Base-by-base conservation (phyloP, 129 eudicot genomes). In the Helianthus tuberosus region DNA sequence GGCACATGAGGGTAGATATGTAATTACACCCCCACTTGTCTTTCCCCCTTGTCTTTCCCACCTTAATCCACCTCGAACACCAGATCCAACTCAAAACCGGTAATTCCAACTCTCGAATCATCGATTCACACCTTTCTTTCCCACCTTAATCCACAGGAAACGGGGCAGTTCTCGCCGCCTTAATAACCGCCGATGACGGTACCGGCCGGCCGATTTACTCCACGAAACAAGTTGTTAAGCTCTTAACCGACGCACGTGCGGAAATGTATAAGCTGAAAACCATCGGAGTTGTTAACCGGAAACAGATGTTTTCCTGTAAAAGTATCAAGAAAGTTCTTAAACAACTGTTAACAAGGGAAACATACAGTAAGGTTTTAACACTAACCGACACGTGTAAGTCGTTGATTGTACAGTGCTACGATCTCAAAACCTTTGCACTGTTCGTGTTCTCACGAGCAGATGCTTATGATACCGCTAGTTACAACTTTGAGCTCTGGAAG, bases 381-480 rank as follows among this genome's bases (percentile, higher is more conserved):
- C 59, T 94, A 43, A 86, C 74, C 80, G 96, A 94, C 91, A 89
- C 97, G 84, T 91, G 96, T 80, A 94, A 94, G 88, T 96, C 99
- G 8, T 68, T 91, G 10, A 94, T 94, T 8, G 82, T 94, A 1
- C 99, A 97, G 1, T 94, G 99, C 84, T 94, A 76, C 39, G 99
- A 94, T 61, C 75, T 91, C 14, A 84, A 81, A 67, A 94, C 83
- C 73, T 76, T 91, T 8, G 99, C 97, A 46, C 99, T 97, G 54
- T 94, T 94, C 48, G 99, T 94, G 10, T 94, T 94, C 85, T 94
- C 99, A 1, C 83, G 96, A 36, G 97, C 99, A 50, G 99, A 89
- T 59, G 99, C 99, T 2, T 61, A 76, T 4, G 94, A 85, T 71
- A 86, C 94, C 29, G 69, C 80, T 14, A 85, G 97, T 71, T 89